Evolutionary conservation across 208 protist species (phyloP), one percentile per base, ranked within the genome.

Genomic region (Jaenimonas drosophilae): DNA sequence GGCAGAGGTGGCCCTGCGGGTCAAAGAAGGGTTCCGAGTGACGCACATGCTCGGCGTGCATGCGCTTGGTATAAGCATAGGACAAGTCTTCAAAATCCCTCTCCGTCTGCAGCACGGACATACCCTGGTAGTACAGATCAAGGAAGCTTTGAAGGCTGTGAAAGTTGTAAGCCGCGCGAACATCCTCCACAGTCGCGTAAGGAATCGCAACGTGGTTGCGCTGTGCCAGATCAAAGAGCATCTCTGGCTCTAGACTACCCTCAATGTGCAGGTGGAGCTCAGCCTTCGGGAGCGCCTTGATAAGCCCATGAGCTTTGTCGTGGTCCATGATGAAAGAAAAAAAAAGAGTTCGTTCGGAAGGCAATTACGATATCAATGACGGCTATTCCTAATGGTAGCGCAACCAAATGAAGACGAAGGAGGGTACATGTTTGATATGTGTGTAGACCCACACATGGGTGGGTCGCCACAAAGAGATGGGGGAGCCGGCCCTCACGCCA

Each of bases 181-280:
- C 59, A 14, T 69, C 71, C 41, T 74, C 71, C 23, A 75, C 27
- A 3, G 66, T 59, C 24, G 55, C 17, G 46, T 68, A 79, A 4
- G 61, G 61, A 26, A 72, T 49, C 2, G 39, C 32, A 0, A 79
- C 33, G 4, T 19, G 6, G 27, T 79, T 79, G 41, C 55, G 63
- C 33, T 51, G 55, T 9, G 71, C 59, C 19, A 81, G 54, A 19
- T 27, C 5, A 32, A 76, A 76, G 24, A 81, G 66, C 23, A 76
- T 54, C 29, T 81, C 72, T 5, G 72, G 72, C 27, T 66, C 67
- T 11, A 81, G 52, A 0, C 54, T 63, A 0, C 72, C 72, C 59
- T 81, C 72, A 39, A 81, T 81, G 49, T 81, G 72, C 1, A 81
- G 26, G 39, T 81, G 72, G 34, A 81, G 54, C 55, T 81, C 72